Evolutionary conservation across 1,139 yeast genomes (phyloP), one percentile per base, ranked within the genome.

Genomic region (Candida sp.): DNA sequence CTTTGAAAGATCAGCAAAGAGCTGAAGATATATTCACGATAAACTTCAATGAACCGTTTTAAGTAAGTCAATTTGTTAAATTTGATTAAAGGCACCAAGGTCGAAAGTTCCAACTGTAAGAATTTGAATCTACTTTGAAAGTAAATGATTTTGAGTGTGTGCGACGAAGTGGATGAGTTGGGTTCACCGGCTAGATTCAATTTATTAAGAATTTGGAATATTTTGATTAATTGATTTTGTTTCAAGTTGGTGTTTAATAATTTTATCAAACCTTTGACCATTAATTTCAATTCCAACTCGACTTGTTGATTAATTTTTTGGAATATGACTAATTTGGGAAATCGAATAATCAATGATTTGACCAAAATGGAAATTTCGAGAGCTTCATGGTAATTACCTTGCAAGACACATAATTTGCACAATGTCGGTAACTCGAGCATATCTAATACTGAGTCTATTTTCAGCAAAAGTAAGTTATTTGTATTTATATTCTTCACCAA

Each of bases 371-470:
- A 83, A 15, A 87, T 78, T 52, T 88, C 96, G 33, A 91, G 75
- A 5, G 97, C 90, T 55, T 90, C 97, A 35, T 90, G 87, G 58
- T 90, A 93, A 58, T 87, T 87, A 0, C 97, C 97, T 43, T 87
- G 86, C 42, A 81, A 73, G 5, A 90, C 88, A 62, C 97, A 88
- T n/a, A 91, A 81, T 43, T 82, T 76, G 35, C 95, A 83, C 42
- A 91, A 63, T 2, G 95, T 77, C 0, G 98, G 98, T 29, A 93
- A 68, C 56, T 89, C 96, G 49, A 91, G 69, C 8, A 90, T 75
- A 54, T 88, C 96, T 49, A 87, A 79, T 8, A 90, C 73, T 25
- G 82, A 77, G 49, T 85, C 93, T 51, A 89, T 76, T 51, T 86
- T 84, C 33, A 79, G 72, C 38, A 87, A 64, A 7, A 88, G 56